phyloP scores from a whole-genome alignment of 257 asterid genomes.

The Gardenia jasminoides region DNA sequence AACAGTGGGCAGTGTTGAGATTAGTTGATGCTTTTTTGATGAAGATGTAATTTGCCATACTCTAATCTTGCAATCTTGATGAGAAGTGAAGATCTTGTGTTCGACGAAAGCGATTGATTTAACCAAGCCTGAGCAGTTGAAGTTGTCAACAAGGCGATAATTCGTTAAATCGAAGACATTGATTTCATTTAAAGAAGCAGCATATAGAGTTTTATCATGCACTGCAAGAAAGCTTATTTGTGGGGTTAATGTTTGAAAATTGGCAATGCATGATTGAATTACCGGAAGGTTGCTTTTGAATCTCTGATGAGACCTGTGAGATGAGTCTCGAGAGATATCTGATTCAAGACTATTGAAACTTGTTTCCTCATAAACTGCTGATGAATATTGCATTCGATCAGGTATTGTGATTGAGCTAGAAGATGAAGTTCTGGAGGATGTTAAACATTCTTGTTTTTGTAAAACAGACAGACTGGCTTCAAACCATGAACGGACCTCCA shows the following conservation, averaged over 20 bases:
- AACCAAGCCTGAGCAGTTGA: slow-evolving; percentile 46
- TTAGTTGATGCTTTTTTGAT: slow-evolving; percentile 24
- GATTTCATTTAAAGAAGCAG: slow-evolving; percentile 44
- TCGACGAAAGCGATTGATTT: slow-evolving; percentile 49
- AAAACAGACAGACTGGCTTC: slow-evolving; percentile 10
- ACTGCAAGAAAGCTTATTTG: slow-evolving; percentile 58
- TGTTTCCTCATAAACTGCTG: slow-evolving; percentile 39
- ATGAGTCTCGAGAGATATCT: slow-evolving; percentile 9
- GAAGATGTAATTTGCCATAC: slow-evolving; percentile 32
- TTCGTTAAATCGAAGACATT: slow-evolving; percentile 35
- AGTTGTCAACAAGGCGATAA: slow-evolving; percentile 28
- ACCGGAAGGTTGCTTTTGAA: not conserved
- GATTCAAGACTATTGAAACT: slow-evolving; percentile 41
- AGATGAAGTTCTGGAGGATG: slow-evolving; percentile 18
- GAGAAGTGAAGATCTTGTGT: slow-evolving; percentile 47
- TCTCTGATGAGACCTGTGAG: not conserved
- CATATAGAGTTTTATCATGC: slow-evolving; percentile 38
- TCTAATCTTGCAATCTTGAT: slow-evolving; percentile 58
- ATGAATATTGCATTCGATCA: slow-evolving; percentile 33
- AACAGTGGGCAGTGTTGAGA: slow-evolving; percentile 54
- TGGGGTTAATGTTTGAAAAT: slow-evolving; percentile 28
- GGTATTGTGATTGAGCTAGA: slow-evolving; percentile 31
- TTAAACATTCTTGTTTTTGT: slow-evolving; percentile 18
- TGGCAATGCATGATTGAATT: slow-evolving; percentile 23
- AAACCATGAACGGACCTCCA: slow-evolving; percentile 48